phyloP scores from a whole-genome alignment of 2,329 filamentous ascomycete genomes.

The Neurospora crassa region DNA sequence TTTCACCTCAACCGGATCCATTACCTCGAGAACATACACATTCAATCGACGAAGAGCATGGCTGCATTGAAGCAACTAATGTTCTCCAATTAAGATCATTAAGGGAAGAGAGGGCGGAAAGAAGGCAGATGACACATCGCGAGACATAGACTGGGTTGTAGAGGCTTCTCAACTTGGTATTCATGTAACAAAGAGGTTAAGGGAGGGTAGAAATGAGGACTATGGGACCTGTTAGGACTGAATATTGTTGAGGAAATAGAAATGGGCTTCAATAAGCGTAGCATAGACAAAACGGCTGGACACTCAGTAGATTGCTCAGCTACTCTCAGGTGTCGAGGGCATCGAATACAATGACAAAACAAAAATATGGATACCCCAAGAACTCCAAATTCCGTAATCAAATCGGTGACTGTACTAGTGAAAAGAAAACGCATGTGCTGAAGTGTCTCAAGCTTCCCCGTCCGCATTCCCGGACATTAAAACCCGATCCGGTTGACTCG shows the following conservation, averaged over 20 bases:
- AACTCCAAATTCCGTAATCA: neutral
- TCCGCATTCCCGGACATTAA: too few species aligned
- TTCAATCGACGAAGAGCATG: neutral
- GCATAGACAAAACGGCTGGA: neutral
- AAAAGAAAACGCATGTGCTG: too few species aligned
- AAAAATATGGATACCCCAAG: too few species aligned
- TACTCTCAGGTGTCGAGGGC: neutral
- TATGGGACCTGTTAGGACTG: accelerated
- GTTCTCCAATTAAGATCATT: neutral
- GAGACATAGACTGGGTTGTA: neutral
- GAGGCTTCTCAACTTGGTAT: neutral
- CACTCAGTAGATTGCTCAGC: neutral
- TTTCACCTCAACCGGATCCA: neutral
- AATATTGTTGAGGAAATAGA: neutral
- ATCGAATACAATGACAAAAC: too few species aligned
- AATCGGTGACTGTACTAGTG: neutral
- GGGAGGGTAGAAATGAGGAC: neutral
- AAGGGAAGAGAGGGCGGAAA: too few species aligned
- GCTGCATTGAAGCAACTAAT: neutral
- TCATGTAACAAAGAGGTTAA: neutral
- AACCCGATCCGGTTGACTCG: too few species aligned
- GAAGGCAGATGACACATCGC: neutral
- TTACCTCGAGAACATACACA: neutral
- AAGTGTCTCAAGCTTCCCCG: too few species aligned
- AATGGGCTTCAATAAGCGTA: neutral